A percentile compares a stretch with the other conserved stretches of the same genome.
Conservation (phyloP, 352 stramenopile genomes). For the Globisporangium ultimum region DNA sequence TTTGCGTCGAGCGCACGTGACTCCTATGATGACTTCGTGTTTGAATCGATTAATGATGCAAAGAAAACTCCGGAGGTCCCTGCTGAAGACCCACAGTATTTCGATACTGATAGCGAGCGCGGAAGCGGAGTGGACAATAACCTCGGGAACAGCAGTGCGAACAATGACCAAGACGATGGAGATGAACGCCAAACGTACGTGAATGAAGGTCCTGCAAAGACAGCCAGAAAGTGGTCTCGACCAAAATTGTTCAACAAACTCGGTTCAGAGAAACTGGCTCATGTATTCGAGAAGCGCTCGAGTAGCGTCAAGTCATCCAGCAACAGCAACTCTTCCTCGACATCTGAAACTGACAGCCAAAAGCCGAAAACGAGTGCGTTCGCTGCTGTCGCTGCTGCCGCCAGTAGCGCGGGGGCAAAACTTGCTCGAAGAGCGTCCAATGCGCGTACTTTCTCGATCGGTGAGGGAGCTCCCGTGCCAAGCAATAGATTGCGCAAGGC, state of each 20-base stretch:
- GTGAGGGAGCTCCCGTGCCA: slow-evolving; percentile 9
- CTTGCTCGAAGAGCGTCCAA: slow-evolving; percentile 7
- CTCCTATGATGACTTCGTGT: slow-evolving; percentile 12
- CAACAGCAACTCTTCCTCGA: slow-evolving; percentile 16
- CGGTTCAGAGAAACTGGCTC: slow-evolving; percentile 7
- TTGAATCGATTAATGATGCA: slow-evolving; percentile 14
- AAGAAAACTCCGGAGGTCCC: slow-evolving; percentile 1
- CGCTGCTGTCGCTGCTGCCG: slow-evolving; percentile 9
- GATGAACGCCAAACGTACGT: slow-evolving; percentile 4
- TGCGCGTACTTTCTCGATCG: slow-evolving; percentile 10
- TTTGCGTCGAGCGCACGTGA: slow-evolving; percentile 5
- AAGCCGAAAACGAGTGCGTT: slow-evolving; percentile 4
- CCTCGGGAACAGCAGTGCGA: too few relatives aligned
- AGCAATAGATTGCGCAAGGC: slow-evolving; percentile 17
- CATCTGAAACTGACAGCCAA: slow-evolving; percentile 7
- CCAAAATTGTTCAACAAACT: slow-evolving; percentile 22
- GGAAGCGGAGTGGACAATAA: slow-evolving; percentile 4
- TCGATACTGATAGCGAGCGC: slow-evolving; percentile 19
- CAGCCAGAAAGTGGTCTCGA: slow-evolving; percentile 7
- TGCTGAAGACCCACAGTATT: slow-evolving; percentile 13
- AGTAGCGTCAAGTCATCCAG: slow-evolving; percentile 15
- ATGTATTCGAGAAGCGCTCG: slow-evolving; percentile 18
- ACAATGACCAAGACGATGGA: neutral
- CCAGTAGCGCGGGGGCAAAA: slow-evolving; percentile 1
- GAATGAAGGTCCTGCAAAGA: slow-evolving; percentile 10